Evolutionary conservation across 225 moss, liverwort and hornwort genomes (phyloP), one percentile per base, ranked within the genome.

Genomic region (Sphagnum contortum): DNA sequence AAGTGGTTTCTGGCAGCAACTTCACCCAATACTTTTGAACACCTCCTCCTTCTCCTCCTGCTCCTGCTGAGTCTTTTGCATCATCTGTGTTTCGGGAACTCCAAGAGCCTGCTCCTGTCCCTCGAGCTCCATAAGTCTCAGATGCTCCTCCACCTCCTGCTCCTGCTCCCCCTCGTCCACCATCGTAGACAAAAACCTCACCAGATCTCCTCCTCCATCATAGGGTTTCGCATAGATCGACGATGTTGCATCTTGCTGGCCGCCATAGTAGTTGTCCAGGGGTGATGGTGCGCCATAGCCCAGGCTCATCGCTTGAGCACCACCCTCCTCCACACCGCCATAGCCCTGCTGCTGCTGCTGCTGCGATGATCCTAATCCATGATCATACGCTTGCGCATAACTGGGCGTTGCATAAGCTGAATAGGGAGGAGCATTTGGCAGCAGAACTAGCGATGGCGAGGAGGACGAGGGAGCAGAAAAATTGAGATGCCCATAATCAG

Each of bases 11-110:
- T 13, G 89, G 88, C 65, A 95, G 86, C 73, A 95, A 71, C 77
- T 95, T 95, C 67, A 95, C 95, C 13, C 92, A 80, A 11, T 88
- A 95, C 69, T 88, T 92, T 66, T 90, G 95, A 12, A 92, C 77
- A 45, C 95, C 95, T 8, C 92, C 89, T 5, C 77, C 74, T 29
- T 29, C 29, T 29, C 29, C 29, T 29, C 29, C 29, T 29, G 29
- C 29, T 29, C 29, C 29, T 29, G 29, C 29, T 29, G 29, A 29
- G 29, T 29, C 29, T 29, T 29, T 29, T 4, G 79, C 75, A 48
- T 81, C 75, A 60, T 81, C 80, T 51, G 75, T 80, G 47, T 86
- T 71, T 11, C 70, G 59, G 47, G 47, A 58, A 10, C 69, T 74
- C 95, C 89, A 95, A 10, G 86, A 71, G 65, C 74, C 73, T 9